phyloP scores from a whole-genome alignment of 73 alveolate species.

The Tetrahymena thermophila region DNA sequence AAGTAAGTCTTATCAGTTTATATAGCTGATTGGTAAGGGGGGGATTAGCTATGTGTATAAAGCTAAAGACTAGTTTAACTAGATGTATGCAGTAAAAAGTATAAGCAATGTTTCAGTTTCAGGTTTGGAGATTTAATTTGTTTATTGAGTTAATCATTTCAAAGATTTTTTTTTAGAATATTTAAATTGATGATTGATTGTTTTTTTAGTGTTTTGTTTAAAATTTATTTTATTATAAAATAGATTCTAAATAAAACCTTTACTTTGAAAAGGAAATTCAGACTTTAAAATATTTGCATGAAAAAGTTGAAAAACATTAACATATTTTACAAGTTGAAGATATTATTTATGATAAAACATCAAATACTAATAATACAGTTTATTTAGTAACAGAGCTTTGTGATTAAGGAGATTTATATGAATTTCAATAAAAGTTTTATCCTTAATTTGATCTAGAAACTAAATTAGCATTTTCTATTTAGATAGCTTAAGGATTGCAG shows the following conservation, averaged over 20 bases:
- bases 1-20: no score
- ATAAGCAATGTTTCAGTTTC: no score
- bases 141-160: no score
- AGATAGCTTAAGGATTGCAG: neutral
- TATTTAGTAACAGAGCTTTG: neutral
- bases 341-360: neutral
- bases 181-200: no score
- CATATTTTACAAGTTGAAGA: neutral
- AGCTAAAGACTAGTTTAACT: no score
- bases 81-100: no score
- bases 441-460: neutral
- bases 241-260: neutral
- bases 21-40: no score
- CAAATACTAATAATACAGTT: neutral
- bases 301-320: neutral
- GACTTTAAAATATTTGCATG: neutral
- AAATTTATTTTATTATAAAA: no score
- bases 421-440: neutral
- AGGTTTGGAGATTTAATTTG: no score
- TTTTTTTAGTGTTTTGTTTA: no score
- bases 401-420: neutral
- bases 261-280: neutral
- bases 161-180: no score
- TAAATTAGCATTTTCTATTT: neutral
- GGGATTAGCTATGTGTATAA: no score